phyloP scores from a whole-genome alignment of 2,329 filamentous ascomycete genomes.

The Emergomyces pasteurianus region DNA sequence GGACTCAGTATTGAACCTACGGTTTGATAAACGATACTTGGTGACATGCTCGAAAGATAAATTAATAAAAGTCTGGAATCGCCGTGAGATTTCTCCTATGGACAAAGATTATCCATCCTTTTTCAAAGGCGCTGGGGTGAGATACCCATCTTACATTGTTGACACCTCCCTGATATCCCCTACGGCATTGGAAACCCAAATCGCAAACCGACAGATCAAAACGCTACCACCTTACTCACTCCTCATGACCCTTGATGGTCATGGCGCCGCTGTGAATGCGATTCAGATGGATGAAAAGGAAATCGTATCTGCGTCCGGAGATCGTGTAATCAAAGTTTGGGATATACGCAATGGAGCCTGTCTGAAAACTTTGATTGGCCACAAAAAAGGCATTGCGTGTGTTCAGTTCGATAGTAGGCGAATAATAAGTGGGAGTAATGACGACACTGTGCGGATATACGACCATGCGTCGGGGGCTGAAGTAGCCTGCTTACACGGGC shows the following conservation, averaged over 20 bases:
- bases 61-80: slow-evolving; percentile 92
- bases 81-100: slow-evolving; percentile 47
- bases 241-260: slow-evolving; percentile 69
- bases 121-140: slow-evolving; percentile 30
- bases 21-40: slow-evolving; percentile 81
- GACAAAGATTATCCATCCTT: slow-evolving; percentile 36
- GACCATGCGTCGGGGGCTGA: slow-evolving; percentile 76
- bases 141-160: slow-evolving; percentile 44
- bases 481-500: slow-evolving; percentile 74
- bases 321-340: slow-evolving; percentile 91
- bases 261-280: slow-evolving; percentile 86
- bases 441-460: slow-evolving; percentile 92
- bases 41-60: slow-evolving; percentile 98
- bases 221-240: slow-evolving; percentile 56
- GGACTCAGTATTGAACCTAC: slow-evolving; percentile 86
- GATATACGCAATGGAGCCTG: slow-evolving; percentile 70
- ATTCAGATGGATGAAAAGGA: slow-evolving; percentile 79
- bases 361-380: slow-evolving; percentile 67
- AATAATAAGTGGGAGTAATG: slow-evolving; percentile 91
- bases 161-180: slow-evolving; percentile 35
- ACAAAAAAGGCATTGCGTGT: slow-evolving; percentile 91
- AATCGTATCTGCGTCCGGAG: slow-evolving; percentile 89
- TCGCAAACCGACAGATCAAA: slow-evolving; percentile 31
- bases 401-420: slow-evolving; percentile 90
- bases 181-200: slow-evolving; percentile 29